phyloP scores from a whole-genome alignment of 129 eudicot species.

The Oenanthe sinensis region DNA sequence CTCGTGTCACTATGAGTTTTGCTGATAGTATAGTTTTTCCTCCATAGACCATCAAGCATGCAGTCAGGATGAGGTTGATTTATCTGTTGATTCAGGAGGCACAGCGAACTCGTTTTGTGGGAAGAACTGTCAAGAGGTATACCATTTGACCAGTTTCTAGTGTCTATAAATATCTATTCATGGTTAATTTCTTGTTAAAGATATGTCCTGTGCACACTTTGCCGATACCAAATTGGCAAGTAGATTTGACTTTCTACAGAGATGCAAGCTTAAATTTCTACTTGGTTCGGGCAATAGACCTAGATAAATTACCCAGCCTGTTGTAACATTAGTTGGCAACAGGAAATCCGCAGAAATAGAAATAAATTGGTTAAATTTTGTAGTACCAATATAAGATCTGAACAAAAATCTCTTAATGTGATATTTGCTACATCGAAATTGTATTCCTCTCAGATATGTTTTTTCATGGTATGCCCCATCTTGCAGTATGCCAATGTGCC shows the following conservation, averaged over 20 bases:
- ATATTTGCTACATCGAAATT: neutral
- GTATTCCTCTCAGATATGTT: neutral
- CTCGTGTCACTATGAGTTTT: neutral
- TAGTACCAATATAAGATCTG: neutral
- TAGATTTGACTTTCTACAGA: neutral
- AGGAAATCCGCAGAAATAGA: neutral
- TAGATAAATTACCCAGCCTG: neutral
- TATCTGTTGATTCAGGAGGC: slow-evolving; percentile 21
- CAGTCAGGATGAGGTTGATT: slow-evolving; percentile 23
- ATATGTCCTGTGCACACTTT: neutral
- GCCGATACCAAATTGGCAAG: neutral
- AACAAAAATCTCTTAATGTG: neutral
- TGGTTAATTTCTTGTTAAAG: neutral
- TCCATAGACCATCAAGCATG: slow-evolving; percentile 44
- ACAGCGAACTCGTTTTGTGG: slow-evolving; percentile 37
- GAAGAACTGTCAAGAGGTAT: slow-evolving; percentile 51
- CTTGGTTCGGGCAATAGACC: neutral
- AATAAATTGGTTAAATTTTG: neutral
- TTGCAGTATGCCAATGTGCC: neutral
- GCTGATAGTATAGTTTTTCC: slow-evolving; percentile 1
- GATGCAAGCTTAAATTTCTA: neutral
- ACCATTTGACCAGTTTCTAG: neutral
- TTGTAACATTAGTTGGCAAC: neutral
- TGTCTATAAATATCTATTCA: neutral
- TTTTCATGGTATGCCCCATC: neutral